These are phyloP conservation scores for Sugiyamaella sp. DNA, from an alignment of 1,139 yeast species.

Conservation along the genomic window DNA sequence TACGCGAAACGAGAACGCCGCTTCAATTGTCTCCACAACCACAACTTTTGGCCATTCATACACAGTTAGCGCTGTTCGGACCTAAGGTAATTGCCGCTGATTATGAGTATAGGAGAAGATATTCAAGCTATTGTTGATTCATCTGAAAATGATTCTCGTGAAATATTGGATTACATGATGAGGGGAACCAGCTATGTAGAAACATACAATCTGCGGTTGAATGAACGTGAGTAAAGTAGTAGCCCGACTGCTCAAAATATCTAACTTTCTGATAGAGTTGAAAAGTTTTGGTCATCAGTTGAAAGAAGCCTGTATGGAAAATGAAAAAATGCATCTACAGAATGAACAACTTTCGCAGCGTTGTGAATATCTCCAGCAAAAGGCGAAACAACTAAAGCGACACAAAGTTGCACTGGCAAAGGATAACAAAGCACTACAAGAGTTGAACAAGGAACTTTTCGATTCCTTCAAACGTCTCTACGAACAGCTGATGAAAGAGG, in stretches of 20 bases:
- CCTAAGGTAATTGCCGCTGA: background rate
- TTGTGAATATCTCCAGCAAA: background rate
- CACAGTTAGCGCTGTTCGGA: too few species aligned
- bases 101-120: constrained; percentile 4
- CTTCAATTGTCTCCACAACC: too few species aligned
- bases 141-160: constrained; percentile 8
- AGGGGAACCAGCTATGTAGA: constrained; percentile 2
- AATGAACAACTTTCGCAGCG: background rate
- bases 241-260: too few species aligned
- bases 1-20: too few species aligned
- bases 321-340: background rate
- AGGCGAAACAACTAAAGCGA: background rate
- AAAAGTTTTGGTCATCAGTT: background rate
- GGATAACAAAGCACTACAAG: constrained; percentile 1
- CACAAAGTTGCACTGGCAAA: background rate
- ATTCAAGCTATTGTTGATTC: background rate
- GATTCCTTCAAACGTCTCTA: constrained; percentile 10
- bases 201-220: constrained; percentile 6
- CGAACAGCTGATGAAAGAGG: background rate
- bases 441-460: constrained; percentile 1
- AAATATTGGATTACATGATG: background rate
- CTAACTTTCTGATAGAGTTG: background rate
- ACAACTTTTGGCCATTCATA: too few species aligned
- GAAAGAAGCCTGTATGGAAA: background rate
- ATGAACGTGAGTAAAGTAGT: constrained; percentile 4